Evolutionary conservation across 306 rosid species (phyloP), one percentile per base, ranked within the genome.

Genomic region (Malus asiatica): DNA sequence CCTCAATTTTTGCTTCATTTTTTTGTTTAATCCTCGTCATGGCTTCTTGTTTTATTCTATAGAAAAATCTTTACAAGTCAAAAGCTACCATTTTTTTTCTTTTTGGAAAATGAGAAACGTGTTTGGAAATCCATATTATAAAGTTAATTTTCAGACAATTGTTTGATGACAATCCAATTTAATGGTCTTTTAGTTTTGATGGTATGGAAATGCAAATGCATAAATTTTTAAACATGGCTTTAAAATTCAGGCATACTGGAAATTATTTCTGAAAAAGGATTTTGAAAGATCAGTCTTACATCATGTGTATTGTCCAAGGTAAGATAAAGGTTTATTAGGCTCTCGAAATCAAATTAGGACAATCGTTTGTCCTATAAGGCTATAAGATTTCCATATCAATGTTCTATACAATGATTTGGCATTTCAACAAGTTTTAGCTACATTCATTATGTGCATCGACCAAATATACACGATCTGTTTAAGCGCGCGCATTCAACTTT

Each of bases 381-480:
- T 45, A 44, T 18, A 61, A 2, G 10, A 4, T 23, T 11, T 22
- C 64, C 11, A 42, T 23, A 22, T 59, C 15, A 29, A 62, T 29
- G n/a, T 62, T 27, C 2, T 15, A 29, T 29, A 30, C 58, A 38
- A 1, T 1, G 22, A 33, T 11, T 46, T 74, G 70, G 46, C 71
- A 61, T 79, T 22, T 74, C 33, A 72, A 18, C 16, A 68, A 68
- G 70, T 60, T 52, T 68, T 52, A 67, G 57, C n/a, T 13, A 66
- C 32, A 60, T 25, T 14, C 8, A 19, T 20, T 55, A 55, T 55
- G 22, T 5, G 19, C 57, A 51, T 51, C n/a, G 1, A 51, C n/a
- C 55, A 48, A 11, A 48, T 13, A 48, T 42, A 42, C 3, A 42
- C 0, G 12, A 42, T 8, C 0, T 42, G 3, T 42, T 42, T 10